Evolutionary conservation across 441 rosid genomes (phyloP).

Genomic region (Jatropha podagrica): DNA sequence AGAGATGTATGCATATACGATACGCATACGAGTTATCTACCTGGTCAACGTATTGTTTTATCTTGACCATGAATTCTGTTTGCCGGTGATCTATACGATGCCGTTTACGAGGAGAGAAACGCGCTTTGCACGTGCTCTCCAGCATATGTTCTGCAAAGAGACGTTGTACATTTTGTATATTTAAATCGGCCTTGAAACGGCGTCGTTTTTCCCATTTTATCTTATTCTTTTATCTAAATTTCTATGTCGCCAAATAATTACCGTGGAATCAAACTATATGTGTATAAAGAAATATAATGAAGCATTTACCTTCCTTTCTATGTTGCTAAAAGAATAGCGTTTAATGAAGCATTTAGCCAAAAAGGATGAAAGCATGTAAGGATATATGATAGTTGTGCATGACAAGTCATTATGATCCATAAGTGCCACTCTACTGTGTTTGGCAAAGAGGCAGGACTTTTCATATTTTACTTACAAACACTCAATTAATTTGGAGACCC

Average conservation of each 20-base stretch:
- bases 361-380: too few species aligned
- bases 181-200: not conserved
- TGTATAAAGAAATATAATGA: too few species aligned
- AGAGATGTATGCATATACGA: not conserved
- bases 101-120: not conserved
- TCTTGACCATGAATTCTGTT: not conserved
- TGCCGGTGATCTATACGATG: not conserved
- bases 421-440: not conserved
- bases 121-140: slow-evolving; percentile 9
- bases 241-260: not conserved
- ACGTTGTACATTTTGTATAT: not conserved
- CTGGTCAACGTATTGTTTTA: not conserved
- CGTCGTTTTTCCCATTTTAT: not conserved
- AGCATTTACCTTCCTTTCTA: too few species aligned
- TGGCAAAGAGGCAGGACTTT: not conserved
- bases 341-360: too few species aligned
- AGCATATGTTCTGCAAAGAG: slow-evolving; percentile 1
- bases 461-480: not conserved
- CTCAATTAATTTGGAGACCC: not conserved
- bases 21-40: not conserved
- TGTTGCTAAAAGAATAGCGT: too few species aligned
- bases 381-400: not conserved
- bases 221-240: not conserved
- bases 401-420: not conserved
- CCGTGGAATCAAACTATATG: too few species aligned